Evolutionary conservation across 192 early-diverging fungal species (phyloP).

Genomic region (Mortierella claussenii): DNA sequence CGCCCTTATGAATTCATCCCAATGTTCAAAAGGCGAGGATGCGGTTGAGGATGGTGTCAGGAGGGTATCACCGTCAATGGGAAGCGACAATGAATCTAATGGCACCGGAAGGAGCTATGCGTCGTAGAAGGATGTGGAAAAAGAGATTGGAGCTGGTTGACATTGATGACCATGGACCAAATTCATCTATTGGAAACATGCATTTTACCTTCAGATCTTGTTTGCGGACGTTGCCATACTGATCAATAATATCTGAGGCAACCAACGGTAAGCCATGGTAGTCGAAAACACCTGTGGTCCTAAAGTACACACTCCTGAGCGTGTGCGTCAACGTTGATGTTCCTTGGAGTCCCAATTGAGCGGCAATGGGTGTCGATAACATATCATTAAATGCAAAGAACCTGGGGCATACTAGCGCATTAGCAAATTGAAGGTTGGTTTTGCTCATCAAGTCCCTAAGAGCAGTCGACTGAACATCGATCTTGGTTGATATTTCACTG

Average conservation of each 20-base stretch:
- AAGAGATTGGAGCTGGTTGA: too few relatives aligned
- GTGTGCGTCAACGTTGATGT: constrained; percentile 21
- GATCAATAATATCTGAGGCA: constrained; percentile 30
- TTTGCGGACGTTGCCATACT: constrained; percentile 18
- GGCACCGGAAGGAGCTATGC: constrained; percentile 28
- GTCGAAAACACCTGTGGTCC: constrained; percentile 35
- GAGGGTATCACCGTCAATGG: neutral
- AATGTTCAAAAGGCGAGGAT: constrained; percentile 6
- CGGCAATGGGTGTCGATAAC: neutral
- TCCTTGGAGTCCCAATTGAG: constrained; percentile 27
- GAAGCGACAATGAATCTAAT: neutral
- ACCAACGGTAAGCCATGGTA: constrained; percentile 18
- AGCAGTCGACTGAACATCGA: neutral
- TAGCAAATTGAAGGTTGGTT: constrained; percentile 7
- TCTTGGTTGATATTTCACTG: constrained; percentile 22
- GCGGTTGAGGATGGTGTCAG: constrained; percentile 4
- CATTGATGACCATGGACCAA: neutral
- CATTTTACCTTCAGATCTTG: constrained; percentile 44
- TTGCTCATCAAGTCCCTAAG: constrained; percentile 10
- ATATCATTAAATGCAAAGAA: constrained; percentile 25
- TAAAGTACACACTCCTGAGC: constrained; percentile 33
- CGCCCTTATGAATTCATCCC: constrained; percentile 10
- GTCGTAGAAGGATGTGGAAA: neutral
- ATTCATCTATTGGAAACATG: too few relatives aligned
- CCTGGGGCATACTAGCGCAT: constrained; percentile 16